Percentiles rank a stretch among this genome's conserved stretches.
Evolutionary conservation across 176 grass and related monocot genomes (phyloP).

Genomic region (Hordeum vulgare): MorexV3_pseudomolecules_assembly NC_058520.1:566070578-566071077

Average conservation of each 20-base stretch:
- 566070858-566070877: slow-evolving; percentile 34
- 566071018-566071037: no score
- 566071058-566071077: no score
- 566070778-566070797: not conserved
- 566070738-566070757: not conserved
- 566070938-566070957: slow-evolving; percentile 22
- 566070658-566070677: no score
- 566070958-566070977: not conserved
- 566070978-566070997: not conserved
- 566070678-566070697: no score
- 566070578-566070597: no score
- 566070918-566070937: slow-evolving; percentile 42
- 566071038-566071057: no score
- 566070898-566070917: slow-evolving; percentile 58
- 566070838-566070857: slow-evolving; percentile 33
- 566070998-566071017: no score
- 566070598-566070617: no score
- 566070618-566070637: no score
- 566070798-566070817: not conserved
- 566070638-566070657: no score
- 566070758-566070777: not conserved
- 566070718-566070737: not conserved
- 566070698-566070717: no score
- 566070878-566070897: slow-evolving; percentile 33
- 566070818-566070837: not conserved